These are phyloP conservation scores for Arthrobotrys sinensis DNA, from an alignment of 2,329 filamentous ascomycete species.

Conservation along the genomic window DNA sequence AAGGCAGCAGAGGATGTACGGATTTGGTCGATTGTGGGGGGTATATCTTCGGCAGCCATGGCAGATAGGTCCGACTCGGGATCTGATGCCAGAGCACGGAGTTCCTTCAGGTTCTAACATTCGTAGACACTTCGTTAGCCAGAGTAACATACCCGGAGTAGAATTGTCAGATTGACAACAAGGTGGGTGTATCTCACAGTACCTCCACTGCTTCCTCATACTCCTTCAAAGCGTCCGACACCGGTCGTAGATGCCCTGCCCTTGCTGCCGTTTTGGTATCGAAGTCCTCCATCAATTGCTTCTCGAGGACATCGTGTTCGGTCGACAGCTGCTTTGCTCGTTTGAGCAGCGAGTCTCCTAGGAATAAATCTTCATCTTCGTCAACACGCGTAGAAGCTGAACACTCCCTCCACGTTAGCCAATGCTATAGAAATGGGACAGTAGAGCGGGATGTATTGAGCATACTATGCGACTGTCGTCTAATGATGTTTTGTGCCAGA, in stretches of 20 bases:
- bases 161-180: neutral
- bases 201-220: conserved; percentile 74
- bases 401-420: conserved; percentile 20
- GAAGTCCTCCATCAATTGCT: conserved; percentile 72
- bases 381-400: conserved; percentile 22
- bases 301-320: conserved; percentile 74
- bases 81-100: conserved; percentile 83
- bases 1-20: conserved; percentile 77
- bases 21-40: conserved; percentile 76
- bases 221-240: conserved; percentile 74
- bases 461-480: conserved; percentile 48
- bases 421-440: neutral
- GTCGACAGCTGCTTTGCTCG: conserved; percentile 74
- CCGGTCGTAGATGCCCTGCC: conserved; percentile 74
- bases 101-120: conserved; percentile 75
- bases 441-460: neutral
- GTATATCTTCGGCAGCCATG: conserved; percentile 79
- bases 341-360: conserved; percentile 71
- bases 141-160: neutral
- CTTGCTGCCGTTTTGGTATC: conserved; percentile 74
- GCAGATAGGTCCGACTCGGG: conserved; percentile 74
- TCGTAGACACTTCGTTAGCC: conserved; percentile 5
- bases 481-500: conserved; percentile 31
- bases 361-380: conserved; percentile 42
- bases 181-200: conserved; percentile 69